Conservation (phyloP, 192 early-diverging fungal genomes). For the Coemansia sp. region DNA sequence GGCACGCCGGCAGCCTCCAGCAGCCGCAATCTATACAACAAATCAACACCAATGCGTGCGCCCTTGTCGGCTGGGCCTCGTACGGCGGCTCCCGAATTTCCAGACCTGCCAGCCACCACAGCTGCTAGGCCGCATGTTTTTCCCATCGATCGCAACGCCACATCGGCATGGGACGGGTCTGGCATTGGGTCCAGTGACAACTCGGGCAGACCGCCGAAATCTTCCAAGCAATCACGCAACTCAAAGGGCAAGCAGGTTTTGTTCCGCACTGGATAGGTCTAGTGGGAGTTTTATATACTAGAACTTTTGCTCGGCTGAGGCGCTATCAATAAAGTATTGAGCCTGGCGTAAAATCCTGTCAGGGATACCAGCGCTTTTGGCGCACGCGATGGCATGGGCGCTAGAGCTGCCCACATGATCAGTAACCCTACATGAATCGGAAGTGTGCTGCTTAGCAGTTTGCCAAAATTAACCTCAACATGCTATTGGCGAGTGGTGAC, state of each 20-base stretch:
- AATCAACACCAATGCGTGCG: not conserved
- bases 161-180: conserved; percentile 32
- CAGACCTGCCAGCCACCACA: conserved; percentile 26
- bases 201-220: conserved; percentile 2
- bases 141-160: conserved; percentile 28
- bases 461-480: not conserved
- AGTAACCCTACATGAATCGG: not conserved
- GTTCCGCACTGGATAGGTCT: conserved; percentile 14
- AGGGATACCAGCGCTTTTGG: conserved; percentile 28
- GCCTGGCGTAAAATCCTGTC: conserved; percentile 11
- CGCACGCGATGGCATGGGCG: conserved; percentile 25
- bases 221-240: conserved; percentile 18
- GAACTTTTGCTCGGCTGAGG: not conserved
- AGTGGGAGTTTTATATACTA: not conserved
- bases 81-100: conserved; percentile 19
- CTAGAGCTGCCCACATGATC: not conserved
- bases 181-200: not conserved
- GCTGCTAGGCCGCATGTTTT: conserved; percentile 11
- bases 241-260: conserved; percentile 34
- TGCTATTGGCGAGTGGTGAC: not conserved
- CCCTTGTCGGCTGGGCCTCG: not conserved
- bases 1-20: not conserved
- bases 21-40: not conserved
- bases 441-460: not conserved
- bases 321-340: conserved; percentile 4